Base-by-base conservation (phyloP, 148 eudicot genomes). In the Diospyros kaki region DNA sequence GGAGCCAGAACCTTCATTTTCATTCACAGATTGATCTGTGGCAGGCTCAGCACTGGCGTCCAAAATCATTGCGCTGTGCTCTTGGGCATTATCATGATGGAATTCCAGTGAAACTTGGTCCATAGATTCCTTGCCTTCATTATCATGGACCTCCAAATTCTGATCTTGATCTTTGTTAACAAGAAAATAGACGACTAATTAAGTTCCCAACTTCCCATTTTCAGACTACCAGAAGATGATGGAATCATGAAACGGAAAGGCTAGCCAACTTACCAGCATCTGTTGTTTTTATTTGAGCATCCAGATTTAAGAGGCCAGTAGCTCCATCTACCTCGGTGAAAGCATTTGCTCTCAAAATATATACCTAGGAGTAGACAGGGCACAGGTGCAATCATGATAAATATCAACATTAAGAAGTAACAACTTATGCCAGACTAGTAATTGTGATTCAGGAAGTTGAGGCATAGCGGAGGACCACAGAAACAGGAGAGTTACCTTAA, bases 401-500 rank as follows among this genome's bases (percentile, higher is more conserved):
- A 40, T 13, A 42, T 17, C 65, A 18, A 18, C 9, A 41, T 10
- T 60, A 10, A 4, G 9, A 58, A 48, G 15, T 2, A 58, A 41
- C 3, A 60, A 3, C 56, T 38, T 18, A 13, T 28, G 61, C 10
- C 3, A 4, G 28, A 28, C 28, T 28, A 28, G 28, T 28, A 28
- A 28, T 28, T 28, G 28, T 28, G 28, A 28, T 28, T 28, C 28
- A 0, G 28, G 28, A 28, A 28, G 28, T 28, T 28, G 28, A 28
- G 28, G 28, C 28, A n/a, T n/a, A n/a, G n/a, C n/a, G n/a, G n/a
- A n/a, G n/a, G n/a, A n/a, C 28, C 28, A 28, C 28, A 28, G 28
- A 28, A 28, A 28, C 28, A 28, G 28, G 28, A 77, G 40, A 4
- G 58, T 68, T 76, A 88, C 94, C 90, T 91, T 91, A 45, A 91